Evolutionary conservation across 495 filamentous ascomycete genomes (phyloP).

Genomic region (Pseudevernia furfuracea): DNA sequence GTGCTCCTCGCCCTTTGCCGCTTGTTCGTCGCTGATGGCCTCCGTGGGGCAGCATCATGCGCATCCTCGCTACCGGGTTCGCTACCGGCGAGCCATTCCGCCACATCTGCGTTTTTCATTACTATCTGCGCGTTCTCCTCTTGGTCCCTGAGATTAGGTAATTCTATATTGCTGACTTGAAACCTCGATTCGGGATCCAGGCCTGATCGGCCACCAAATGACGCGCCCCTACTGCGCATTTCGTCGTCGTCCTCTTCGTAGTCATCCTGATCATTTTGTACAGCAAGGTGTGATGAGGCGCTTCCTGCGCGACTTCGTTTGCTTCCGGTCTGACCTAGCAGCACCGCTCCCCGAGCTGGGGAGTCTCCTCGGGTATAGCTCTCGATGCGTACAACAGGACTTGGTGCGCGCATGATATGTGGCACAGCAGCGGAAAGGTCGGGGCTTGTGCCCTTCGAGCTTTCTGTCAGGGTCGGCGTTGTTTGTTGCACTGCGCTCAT

Average conservation of each 20-base stretch:
- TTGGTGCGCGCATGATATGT: conserved; percentile 32
- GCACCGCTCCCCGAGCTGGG: conserved; percentile 31
- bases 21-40: conserved; percentile 15
- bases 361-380: conserved; percentile 44
- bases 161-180: conserved; percentile 30
- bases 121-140: conserved; percentile 34
- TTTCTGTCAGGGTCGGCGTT: conserved; percentile 22
- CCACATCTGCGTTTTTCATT: conserved; percentile 41
- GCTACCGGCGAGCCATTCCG: conserved; percentile 40
- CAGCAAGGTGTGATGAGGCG: conserved; percentile 38
- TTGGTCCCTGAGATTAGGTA: conserved; percentile 42
- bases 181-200: conserved; percentile 36
- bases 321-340: conserved; percentile 29
- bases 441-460: conserved; percentile 23
- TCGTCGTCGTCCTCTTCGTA: conserved; percentile 30
- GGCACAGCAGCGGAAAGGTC: conserved; percentile 13
- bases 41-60: conserved; percentile 27
- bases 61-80: conserved; percentile 38
- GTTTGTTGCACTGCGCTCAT: conserved; percentile 13
- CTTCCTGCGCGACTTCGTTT: conserved; percentile 28
- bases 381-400: conserved; percentile 42
- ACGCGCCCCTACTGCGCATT: conserved; percentile 11
- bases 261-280: conserved; percentile 25
- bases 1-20: conserved; percentile 42
- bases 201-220: conserved; percentile 27